Base-by-base conservation (phyloP, 2,329 filamentous ascomycete species). In the Fusarium liriodendri region DNA sequence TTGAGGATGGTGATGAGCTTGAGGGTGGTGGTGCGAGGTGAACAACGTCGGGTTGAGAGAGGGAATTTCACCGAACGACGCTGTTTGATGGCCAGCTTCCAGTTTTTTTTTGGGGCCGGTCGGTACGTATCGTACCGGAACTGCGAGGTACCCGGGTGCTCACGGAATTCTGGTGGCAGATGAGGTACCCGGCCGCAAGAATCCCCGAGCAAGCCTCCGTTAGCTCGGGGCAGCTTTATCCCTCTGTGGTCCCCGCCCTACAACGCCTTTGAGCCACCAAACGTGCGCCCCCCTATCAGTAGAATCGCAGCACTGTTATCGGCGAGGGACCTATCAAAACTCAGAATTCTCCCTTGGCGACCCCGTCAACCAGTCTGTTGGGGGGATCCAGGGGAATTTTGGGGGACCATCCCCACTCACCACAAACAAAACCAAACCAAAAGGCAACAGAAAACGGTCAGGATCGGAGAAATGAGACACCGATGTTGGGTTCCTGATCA, bases 101-200 rank as follows among this genome's bases (percentile, higher is more conserved):
- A 77, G 76, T 77, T 79, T 79, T 79, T 78, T 79, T 79, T 78
- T 79, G 73, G 77, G 77, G 76, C 70, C 68, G 64, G 76, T 79
- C 77, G 77, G 77, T 79, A 78, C 76, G 76, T 78, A 79, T 76
- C 74, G 68, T 73, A 57, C 76, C 76, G 76, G 73, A 75, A 70
- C 67, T 73, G 76, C 76, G 76, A 78, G 76, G 76, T 78, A 78
- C 76, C 22, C 76, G 20, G 14, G 16, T 52, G 29, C 40, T 63
- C 67, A 71, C 65, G 42, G 57, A 47, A 47, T 70, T 74, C 47
- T 3, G 37, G 64, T 61, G 58, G 58, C 38, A 25, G 33, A 54
- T n/a, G 13, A 67, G 22, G 76, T 78, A 78, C 59, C 76, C 76
- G 72, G 65, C 68, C 62, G 54, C 67, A 73, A 69, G 70, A 78